A percentile compares a stretch with the other conserved stretches of the same genome.
Evolutionary conservation across 257 asterid species (phyloP).

Genomic region (Coffea eugenioides): DNA sequence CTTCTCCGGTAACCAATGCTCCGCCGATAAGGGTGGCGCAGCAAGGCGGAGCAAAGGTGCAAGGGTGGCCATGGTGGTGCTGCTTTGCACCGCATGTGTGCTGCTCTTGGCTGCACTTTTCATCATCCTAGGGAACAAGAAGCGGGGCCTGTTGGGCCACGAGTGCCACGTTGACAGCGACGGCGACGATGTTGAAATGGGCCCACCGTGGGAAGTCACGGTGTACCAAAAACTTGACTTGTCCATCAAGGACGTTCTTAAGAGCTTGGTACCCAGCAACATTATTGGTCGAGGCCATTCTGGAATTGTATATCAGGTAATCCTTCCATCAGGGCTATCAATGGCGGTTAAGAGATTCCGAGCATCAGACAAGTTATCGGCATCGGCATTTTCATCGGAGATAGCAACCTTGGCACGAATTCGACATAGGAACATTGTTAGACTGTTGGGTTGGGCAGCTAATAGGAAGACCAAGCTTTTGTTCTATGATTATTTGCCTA

Average conservation of each 20-base stretch:
- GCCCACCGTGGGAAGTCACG: constrained; percentile 79
- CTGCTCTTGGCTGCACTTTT: constrained; percentile 52
- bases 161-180: constrained; percentile 28
- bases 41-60: constrained; percentile 45
- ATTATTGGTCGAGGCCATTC: constrained; percentile 69
- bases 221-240: constrained; percentile 68
- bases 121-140: constrained; percentile 54
- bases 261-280: constrained; percentile 44
- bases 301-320: constrained; percentile 55
- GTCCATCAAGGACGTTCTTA: constrained; percentile 51
- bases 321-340: constrained; percentile 41
- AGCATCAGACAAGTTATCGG: constrained; percentile 44
- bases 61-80: constrained; percentile 67
- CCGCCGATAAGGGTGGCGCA: constrained; percentile 25
- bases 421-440: constrained; percentile 71
- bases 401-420: constrained; percentile 61
- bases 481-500: constrained; percentile 68
- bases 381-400: constrained; percentile 64
- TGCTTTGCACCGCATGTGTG: constrained; percentile 56
- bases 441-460: constrained; percentile 70
- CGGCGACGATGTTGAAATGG: constrained; percentile 56
- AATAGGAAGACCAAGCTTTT: constrained; percentile 66
- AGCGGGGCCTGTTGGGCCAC: constrained; percentile 35
- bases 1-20: constrained; percentile 50
- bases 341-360: constrained; percentile 66